A percentile compares a stretch with the other conserved stretches of the same genome.
phyloP scores from a whole-genome alignment of 176 grass and related monocot species.

The Oryza australiensis region DNA sequence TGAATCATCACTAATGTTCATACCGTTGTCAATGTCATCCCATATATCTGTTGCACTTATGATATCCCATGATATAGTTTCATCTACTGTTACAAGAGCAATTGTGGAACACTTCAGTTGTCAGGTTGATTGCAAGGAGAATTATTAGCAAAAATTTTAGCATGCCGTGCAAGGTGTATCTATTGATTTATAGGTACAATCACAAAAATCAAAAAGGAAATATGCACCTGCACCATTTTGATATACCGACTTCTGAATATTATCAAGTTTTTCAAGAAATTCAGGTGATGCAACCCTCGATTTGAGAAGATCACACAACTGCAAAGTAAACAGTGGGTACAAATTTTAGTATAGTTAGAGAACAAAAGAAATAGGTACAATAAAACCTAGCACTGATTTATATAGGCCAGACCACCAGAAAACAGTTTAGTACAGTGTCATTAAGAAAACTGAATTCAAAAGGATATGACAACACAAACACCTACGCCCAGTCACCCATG shows the following conservation, averaged over 20 bases:
- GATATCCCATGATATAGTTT: constrained; percentile 79
- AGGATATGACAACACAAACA: not conserved
- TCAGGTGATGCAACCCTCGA: constrained; percentile 89
- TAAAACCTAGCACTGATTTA: not conserved
- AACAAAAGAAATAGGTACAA: not conserved
- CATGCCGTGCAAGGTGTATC: not conserved
- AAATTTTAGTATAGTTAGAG: not conserved
- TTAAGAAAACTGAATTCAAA: not conserved
- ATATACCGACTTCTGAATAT: constrained; percentile 63
- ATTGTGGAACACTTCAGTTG: constrained; percentile 39
- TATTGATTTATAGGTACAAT: not conserved
- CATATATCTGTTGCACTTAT: constrained; percentile 66
- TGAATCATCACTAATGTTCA: constrained; percentile 56
- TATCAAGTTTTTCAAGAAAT: constrained; percentile 87
- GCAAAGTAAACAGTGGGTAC: not conserved
- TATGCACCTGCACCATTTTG: constrained; percentile 47
- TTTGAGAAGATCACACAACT: constrained; percentile 88
- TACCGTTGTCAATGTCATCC: constrained; percentile 66
- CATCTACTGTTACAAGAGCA: constrained; percentile 60
- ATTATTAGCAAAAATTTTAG: not conserved
- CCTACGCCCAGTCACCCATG: not conserved
- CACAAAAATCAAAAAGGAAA: not conserved
- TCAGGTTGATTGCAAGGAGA: not conserved
- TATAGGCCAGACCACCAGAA: not conserved
- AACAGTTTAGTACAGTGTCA: not conserved